A percentile compares a stretch with the other conserved stretches of the same genome.
Conservation (phyloP, 306 rosid species). For the Citrullus amarus region DNA sequence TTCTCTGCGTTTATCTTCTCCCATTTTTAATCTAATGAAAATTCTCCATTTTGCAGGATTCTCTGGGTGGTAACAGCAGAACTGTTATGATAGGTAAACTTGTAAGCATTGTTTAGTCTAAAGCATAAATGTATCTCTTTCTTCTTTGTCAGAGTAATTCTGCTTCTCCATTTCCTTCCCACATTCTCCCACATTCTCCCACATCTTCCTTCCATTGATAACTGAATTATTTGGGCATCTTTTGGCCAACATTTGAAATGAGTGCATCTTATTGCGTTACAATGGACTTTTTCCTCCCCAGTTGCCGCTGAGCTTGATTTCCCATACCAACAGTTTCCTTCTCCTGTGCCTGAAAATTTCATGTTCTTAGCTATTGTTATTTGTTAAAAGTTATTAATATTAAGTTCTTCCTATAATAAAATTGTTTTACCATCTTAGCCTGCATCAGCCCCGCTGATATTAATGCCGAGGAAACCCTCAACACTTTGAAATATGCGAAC, state of each 20-base stretch:
- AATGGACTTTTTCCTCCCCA: background rate
- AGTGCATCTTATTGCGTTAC: background rate
- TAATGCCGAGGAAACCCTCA: constrained; percentile 97
- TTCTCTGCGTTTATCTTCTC: background rate
- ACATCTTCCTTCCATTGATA: background rate
- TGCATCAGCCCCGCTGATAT: constrained; percentile 99
- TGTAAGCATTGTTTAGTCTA: background rate
- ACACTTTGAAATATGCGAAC: constrained; percentile 97
- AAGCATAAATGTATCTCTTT: background rate
- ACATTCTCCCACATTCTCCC: background rate
- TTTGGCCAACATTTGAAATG: background rate
- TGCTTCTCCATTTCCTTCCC: background rate
- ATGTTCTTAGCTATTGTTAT: background rate
- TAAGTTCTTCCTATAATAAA: constrained; percentile 3
- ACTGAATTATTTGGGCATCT: background rate
- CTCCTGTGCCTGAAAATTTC: background rate
- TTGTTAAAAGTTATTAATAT: background rate
- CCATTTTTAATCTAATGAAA: background rate
- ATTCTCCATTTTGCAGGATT: constrained; percentile 60
- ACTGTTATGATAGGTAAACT: constrained; percentile 91
- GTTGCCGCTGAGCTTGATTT: background rate
- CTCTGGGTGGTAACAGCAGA: constrained; percentile 98
- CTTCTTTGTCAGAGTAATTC: background rate
- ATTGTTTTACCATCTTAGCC: constrained; percentile 39
- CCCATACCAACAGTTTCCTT: background rate